phyloP scores from a whole-genome alignment of 2,329 filamentous ascomycete genomes.

The Penicillium griseofulvum region DNA sequence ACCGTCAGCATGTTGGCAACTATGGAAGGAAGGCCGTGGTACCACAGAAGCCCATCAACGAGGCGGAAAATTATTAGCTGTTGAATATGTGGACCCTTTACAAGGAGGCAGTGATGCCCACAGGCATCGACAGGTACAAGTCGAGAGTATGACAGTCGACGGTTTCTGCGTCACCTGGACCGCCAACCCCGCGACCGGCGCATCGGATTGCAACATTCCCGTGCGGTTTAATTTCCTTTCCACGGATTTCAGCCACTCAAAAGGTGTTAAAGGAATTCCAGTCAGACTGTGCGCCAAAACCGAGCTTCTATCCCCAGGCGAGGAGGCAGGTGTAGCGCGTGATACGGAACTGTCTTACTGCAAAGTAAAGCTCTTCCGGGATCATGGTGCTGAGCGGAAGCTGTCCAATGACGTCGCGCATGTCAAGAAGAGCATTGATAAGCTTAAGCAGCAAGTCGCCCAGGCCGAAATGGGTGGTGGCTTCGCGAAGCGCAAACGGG shows the following conservation, averaged over 20 bases:
- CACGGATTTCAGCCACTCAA: conserved; percentile 97
- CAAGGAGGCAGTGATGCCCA: conserved; percentile 56
- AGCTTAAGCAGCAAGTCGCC: conserved; percentile 87
- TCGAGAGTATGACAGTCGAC: conserved; percentile 81
- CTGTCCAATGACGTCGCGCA: conserved; percentile 91
- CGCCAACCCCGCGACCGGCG: conserved; percentile 61
- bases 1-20: conserved; percentile 79
- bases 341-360: conserved; percentile 82
- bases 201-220: conserved; percentile 76
- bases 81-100: conserved; percentile 79
- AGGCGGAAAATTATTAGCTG: conserved; percentile 86
- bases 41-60: conserved; percentile 92
- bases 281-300: conserved; percentile 93
- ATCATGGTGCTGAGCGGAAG: conserved; percentile 93
- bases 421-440: conserved; percentile 95
- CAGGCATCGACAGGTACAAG: conserved; percentile 62
- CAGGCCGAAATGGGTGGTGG: conserved; percentile 65
- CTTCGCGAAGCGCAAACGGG: conserved; percentile 60
- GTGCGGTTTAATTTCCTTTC: conserved; percentile 98
- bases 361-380: conserved; percentile 95
- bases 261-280: conserved; percentile 96
- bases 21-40: conserved; percentile 96
- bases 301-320: conserved; percentile 58
- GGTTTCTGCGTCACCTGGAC: conserved; percentile 92
- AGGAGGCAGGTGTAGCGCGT: conserved; percentile 33